Evolutionary conservation across 2,329 filamentous ascomycete species (phyloP), one percentile per base, ranked within the genome.

Genomic region (Myriosclerotinia duriaeana): DNA sequence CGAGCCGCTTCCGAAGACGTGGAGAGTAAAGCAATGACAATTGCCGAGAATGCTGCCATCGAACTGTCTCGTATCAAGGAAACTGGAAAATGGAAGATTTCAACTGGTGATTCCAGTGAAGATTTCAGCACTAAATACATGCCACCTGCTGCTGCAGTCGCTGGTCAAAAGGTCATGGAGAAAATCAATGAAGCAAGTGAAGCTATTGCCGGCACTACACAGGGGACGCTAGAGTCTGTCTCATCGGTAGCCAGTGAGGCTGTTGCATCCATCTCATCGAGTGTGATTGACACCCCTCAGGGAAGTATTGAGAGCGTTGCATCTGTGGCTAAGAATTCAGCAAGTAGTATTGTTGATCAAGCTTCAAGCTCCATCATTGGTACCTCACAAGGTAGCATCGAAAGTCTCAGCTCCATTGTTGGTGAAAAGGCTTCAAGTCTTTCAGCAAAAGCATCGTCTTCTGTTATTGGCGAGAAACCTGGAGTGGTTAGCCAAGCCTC

Each of bases 21-120:
- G 20, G 88, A 97, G 75, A 88, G 90, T 56, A 83, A 87, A 64
- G 93, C 87, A 64, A 97, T 98, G 92, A 82, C 83, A 22, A 81
- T 91, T 68, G 93, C 95, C 5, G 88, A 92, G 67, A 80, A 86
- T 42, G 89, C 93, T 22, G 94, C 93, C 20, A 88, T 87, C 73
- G 92, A 98, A 76, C 84, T 99, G 36, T 84, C 83, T 44, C 84
- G 89, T 53, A 81, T 99, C 42, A 97, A 95, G 83, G 87, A 93
- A 70, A 90, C 95, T 67, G 91, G 90, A 9, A 84, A 84, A 68
- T 96, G 90, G 89, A 98, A 98, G 80, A 85, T 97, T 52, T 82
- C 84, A 48, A 88, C 91, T 9, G 80, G 83, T 46, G 94, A 98
- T 76, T 80, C 84, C 2, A 89, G 86, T 15, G 88, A 95, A 62